A percentile compares a stretch with the other conserved stretches of the same genome.
phyloP scores from a whole-genome alignment of 352 stramenopile species.

The Phytophthora niederhauseri region DNA sequence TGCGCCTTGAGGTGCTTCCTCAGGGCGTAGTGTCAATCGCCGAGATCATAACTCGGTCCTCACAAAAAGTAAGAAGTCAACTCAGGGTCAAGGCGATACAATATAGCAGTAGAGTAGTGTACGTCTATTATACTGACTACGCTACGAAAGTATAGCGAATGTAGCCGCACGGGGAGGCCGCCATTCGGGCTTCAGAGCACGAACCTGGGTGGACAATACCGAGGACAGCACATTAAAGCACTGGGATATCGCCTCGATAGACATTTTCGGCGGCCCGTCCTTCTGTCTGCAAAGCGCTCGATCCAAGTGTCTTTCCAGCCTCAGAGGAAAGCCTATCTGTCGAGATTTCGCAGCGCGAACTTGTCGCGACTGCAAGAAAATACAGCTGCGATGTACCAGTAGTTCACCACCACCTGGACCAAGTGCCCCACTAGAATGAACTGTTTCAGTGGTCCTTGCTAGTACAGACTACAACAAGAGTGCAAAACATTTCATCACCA shows the following conservation, averaged over 20 bases:
- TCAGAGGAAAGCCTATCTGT: constrained; percentile 10
- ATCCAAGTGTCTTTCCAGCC: constrained; percentile 13
- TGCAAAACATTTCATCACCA: too few relatives aligned
- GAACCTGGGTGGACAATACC: constrained; percentile 9
- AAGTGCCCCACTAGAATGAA: background rate
- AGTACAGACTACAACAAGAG: too few relatives aligned
- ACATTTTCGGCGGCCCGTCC: constrained; percentile 6
- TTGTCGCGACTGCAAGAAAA: constrained; percentile 3
- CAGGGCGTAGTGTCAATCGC: too few relatives aligned
- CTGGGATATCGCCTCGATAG: constrained; percentile 13
- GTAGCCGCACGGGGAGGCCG: too few relatives aligned
- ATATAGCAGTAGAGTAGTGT: too few relatives aligned
- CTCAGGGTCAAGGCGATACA: too few relatives aligned
- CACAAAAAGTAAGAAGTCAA: too few relatives aligned
- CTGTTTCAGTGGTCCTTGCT: too few relatives aligned
- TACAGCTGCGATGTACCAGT: background rate
- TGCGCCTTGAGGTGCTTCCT: too few relatives aligned
- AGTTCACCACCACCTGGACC: background rate
- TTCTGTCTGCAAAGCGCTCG: constrained; percentile 3
- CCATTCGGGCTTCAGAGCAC: background rate
- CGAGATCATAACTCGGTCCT: too few relatives aligned
- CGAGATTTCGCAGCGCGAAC: constrained; percentile 24
- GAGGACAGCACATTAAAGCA: background rate
- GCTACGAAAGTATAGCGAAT: too few relatives aligned
- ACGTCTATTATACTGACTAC: too few relatives aligned